A percentile compares a stretch with the other conserved stretches of the same genome.
Evolutionary conservation across 768 basidiomycete genomes (phyloP).

Genomic region (Tricholoma terreum): DNA sequence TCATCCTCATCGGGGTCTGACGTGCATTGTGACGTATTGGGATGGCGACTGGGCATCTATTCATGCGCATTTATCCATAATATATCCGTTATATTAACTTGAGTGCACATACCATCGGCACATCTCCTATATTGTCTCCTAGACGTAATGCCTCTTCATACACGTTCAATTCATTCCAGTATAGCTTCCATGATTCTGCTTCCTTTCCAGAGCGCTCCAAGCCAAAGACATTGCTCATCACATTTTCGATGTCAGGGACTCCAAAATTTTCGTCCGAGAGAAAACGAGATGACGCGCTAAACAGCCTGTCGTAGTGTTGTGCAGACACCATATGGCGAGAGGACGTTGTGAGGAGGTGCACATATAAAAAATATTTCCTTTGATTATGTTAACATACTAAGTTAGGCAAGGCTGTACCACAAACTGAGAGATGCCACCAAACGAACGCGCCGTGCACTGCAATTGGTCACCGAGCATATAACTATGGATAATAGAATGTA

Average conservation of each 20-base stretch:
- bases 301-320: not conserved
- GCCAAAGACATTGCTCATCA: not conserved
- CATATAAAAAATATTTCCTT: too few relatives aligned
- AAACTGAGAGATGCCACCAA: too few relatives aligned
- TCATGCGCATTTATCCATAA: not conserved
- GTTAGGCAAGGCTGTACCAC: too few relatives aligned
- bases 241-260: not conserved
- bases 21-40: not conserved
- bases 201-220: not conserved
- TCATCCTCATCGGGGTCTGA: not conserved
- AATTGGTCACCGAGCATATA: too few relatives aligned
- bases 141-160: not conserved
- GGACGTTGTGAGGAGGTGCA: too few relatives aligned
- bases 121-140: not conserved
- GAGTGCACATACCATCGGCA: not conserved
- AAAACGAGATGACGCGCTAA: not conserved
- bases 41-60: not conserved
- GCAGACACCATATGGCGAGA: not conserved
- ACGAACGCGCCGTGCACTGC: too few relatives aligned
- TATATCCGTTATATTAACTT: not conserved
- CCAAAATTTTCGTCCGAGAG: not conserved
- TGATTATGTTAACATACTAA: too few relatives aligned
- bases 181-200: not conserved
- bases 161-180: not conserved
- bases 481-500: too few relatives aligned